Evolutionary conservation across 2,329 filamentous ascomycete genomes (phyloP).

Genomic region (Nectriaceae sp.): DNA sequence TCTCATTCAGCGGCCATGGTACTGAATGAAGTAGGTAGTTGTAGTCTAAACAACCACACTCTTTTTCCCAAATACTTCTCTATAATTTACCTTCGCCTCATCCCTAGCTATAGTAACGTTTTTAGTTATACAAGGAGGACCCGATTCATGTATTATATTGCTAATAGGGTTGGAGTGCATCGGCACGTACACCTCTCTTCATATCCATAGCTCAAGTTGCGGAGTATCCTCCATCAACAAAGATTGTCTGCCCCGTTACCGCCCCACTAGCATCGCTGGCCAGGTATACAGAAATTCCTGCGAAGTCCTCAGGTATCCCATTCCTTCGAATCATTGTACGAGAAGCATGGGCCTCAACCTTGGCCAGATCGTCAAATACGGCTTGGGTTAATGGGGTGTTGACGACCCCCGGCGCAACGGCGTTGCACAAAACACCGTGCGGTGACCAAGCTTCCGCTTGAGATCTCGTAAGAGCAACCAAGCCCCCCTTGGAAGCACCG

Average conservation of each 20-base stretch:
- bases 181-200: background rate
- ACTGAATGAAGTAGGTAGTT: too few relatives aligned
- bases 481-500: constrained; percentile 33
- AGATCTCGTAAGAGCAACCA: constrained; percentile 33
- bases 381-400: constrained; percentile 28
- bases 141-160: too few relatives aligned
- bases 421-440: constrained; percentile 35
- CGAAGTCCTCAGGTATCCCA: constrained; percentile 34
- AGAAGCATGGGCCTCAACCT: constrained; percentile 24
- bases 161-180: too few relatives aligned
- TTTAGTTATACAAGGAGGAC: too few relatives aligned
- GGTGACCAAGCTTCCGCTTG: constrained; percentile 39
- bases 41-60: too few relatives aligned
- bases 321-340: constrained; percentile 35
- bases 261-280: constrained; percentile 33
- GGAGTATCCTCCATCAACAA: constrained; percentile 38
- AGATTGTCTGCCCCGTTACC: constrained; percentile 36
- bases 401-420: constrained; percentile 34
- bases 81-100: too few relatives aligned
- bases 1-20: too few relatives aligned
- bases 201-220: constrained; percentile 19
- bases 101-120: too few relatives aligned
- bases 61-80: too few relatives aligned
- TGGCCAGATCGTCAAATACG: constrained; percentile 23
- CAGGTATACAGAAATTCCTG: constrained; percentile 30